Percentiles rank a stretch among this genome's conserved stretches.
Conservation (phyloP, 805 yeast species). For the Lachancea meyersii region DNA sequence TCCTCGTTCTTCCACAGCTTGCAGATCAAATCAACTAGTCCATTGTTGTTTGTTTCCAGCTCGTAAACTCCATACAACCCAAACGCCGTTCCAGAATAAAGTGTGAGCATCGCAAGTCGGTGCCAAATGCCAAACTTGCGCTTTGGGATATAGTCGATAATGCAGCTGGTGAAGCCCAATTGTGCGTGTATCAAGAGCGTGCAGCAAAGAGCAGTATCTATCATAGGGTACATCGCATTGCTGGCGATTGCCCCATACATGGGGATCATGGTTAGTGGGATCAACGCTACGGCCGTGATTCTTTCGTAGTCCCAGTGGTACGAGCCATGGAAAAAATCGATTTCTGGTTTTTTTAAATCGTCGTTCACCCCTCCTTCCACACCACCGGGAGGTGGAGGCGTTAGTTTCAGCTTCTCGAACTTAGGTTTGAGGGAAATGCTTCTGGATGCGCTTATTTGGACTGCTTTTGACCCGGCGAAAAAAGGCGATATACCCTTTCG, state of each 20-base stretch:
- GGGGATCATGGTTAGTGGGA: conserved; percentile 61
- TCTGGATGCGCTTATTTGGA: conserved; percentile 8
- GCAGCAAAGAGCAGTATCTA: conserved; percentile 53
- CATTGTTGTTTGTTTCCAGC: conserved; percentile 61
- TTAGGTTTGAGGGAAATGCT: conserved; percentile 23
- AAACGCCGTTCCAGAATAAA: conserved; percentile 57
- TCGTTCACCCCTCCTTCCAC: conserved; percentile 70
- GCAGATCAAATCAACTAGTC: conserved; percentile 45
- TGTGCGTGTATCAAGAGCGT: conserved; percentile 56
- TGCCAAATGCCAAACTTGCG: conserved; percentile 68
- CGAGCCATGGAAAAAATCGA: conserved; percentile 57
- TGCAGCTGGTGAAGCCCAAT: conserved; percentile 72
- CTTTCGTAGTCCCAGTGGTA: conserved; percentile 72
- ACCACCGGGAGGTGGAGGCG: conserved; percentile 67
- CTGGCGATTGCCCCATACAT: conserved; percentile 39
- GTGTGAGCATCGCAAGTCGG: conserved; percentile 49
- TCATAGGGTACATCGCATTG: conserved; percentile 40
- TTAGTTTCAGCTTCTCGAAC: conserved; percentile 37
- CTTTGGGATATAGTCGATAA: conserved; percentile 69
- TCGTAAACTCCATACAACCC: conserved; percentile 67
- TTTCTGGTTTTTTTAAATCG: conserved; percentile 55
- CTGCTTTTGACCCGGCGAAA: neutral
- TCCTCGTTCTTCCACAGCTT: conserved; percentile 35
- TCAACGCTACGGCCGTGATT: conserved; percentile 49
- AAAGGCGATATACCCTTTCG: neutral